These are phyloP conservation scores for Diversispora epigaea DNA, from an alignment of 192 early-diverging fungal genomes.

Conservation along the genomic window DNA sequence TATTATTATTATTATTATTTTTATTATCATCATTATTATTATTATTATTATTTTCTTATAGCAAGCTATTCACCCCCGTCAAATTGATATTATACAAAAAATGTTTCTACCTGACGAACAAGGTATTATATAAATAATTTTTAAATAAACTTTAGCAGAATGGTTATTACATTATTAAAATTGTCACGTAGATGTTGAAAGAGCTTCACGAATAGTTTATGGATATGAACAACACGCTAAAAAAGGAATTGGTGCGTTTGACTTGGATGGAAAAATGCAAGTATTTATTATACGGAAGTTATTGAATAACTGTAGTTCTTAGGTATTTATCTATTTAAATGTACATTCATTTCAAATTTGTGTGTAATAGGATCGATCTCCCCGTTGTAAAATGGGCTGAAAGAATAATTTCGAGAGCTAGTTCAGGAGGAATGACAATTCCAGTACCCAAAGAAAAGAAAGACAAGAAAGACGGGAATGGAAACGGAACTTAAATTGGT, in stretches of 20 bases:
- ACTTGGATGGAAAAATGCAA: slow-evolving; percentile 89
- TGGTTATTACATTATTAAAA: slow-evolving; percentile 3
- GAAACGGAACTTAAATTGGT: no score
- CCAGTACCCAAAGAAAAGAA: slow-evolving; percentile 1
- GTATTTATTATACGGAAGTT: slow-evolving; percentile 28
- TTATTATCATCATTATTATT: no score
- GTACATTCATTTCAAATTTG: background rate
- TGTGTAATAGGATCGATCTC: slow-evolving; percentile 62
- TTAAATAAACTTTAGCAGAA: background rate
- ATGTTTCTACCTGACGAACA: slow-evolving; percentile 71
- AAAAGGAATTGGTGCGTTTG: slow-evolving; percentile 87
- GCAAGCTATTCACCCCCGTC: slow-evolving; percentile 92
- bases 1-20: background rate
- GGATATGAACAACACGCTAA: slow-evolving; percentile 63
- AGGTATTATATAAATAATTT: slow-evolving; percentile 37
- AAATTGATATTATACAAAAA: slow-evolving; percentile 80
- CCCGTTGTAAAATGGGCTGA: slow-evolving; percentile 92
- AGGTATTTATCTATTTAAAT: background rate
- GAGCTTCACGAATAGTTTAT: slow-evolving; percentile 70
- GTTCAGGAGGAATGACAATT: slow-evolving; percentile 55
- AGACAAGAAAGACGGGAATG: no score
- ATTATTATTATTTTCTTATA: background rate
- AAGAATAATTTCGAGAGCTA: slow-evolving; percentile 64
- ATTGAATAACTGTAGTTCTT: background rate
- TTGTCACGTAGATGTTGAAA: slow-evolving; percentile 51